phyloP scores from a whole-genome alignment of 352 stramenopile species.

The Pilasporangium apinafurcum region DNA sequence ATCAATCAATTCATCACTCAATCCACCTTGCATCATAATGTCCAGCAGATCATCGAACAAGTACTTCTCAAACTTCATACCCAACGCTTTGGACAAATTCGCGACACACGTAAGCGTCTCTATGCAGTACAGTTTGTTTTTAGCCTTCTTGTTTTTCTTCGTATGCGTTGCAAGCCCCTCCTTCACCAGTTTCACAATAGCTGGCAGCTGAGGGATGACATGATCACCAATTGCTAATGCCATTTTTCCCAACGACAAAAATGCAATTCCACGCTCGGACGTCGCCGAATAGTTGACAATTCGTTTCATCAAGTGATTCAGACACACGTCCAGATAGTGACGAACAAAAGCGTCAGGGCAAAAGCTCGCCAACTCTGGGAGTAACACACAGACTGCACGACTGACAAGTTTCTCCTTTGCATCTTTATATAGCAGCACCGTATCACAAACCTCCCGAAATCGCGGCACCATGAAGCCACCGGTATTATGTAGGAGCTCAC shows the following conservation, averaged over 20 bases:
- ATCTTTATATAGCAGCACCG: constrained; percentile 91
- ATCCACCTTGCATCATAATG: constrained; percentile 83
- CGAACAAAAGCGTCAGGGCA: constrained; percentile 92
- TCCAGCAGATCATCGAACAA: constrained; percentile 70
- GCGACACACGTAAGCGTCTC: constrained; percentile 80
- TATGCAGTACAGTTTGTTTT: constrained; percentile 79
- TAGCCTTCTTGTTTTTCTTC: constrained; percentile 28
- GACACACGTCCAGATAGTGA: constrained; percentile 85
- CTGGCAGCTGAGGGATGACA: constrained; percentile 71
- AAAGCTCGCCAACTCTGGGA: constrained; percentile 92
- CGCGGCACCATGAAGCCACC: constrained; percentile 96
- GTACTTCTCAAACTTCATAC: constrained; percentile 58
- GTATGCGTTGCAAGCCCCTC: constrained; percentile 55
- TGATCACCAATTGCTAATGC: constrained; percentile 87
- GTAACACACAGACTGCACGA: constrained; percentile 72
- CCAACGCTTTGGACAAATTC: constrained; percentile 60
- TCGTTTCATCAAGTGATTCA: constrained; percentile 82
- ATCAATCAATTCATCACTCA: constrained; percentile 93
- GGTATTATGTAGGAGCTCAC: constrained; percentile 92
- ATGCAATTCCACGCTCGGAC: constrained; percentile 80
- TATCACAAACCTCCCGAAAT: constrained; percentile 94
- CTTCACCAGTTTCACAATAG: constrained; percentile 79
- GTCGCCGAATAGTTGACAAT: constrained; percentile 53
- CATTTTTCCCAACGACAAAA: constrained; percentile 91
- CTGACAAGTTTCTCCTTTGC: constrained; percentile 85